Evolutionary conservation across 208 protist species (phyloP).

Genomic region (Sergeia podlipaevii): DNA sequence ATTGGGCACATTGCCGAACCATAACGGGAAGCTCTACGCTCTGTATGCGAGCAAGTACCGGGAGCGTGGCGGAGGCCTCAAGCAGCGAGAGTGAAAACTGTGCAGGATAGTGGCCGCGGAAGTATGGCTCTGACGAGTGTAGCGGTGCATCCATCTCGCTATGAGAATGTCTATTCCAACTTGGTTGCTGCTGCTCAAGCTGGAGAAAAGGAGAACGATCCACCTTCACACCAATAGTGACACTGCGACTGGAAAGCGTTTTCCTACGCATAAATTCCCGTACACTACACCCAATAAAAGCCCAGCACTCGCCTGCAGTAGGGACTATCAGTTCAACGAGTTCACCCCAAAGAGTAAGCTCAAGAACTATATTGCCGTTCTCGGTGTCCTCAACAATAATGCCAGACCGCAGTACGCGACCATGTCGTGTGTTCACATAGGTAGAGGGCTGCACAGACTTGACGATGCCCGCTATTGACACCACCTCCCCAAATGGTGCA

Average conservation of each 20-base stretch:
- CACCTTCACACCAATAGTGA: no score
- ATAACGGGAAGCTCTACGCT: conserved; percentile 17
- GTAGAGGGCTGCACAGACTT: conserved; percentile 6
- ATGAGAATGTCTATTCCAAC: no score
- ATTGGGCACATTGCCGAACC: conserved; percentile 11
- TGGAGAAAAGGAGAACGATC: no score
- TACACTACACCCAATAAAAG: conserved; percentile 43
- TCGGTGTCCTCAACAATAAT: conserved; percentile 21
- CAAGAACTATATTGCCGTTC: conserved; percentile 14
- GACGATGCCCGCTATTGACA: conserved; percentile 47
- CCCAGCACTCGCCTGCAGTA: conserved; percentile 43
- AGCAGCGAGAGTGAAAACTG: conserved; percentile 16
- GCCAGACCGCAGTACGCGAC: conserved; percentile 39
- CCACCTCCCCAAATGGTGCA: conserved; percentile 33
- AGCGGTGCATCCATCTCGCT: no score
- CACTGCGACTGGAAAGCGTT: conserved; percentile 33
- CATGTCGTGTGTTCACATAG: conserved; percentile 50
- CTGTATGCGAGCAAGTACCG: conserved; percentile 35
- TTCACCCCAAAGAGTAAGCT: conserved; percentile 76
- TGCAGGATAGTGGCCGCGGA: conserved; percentile 1
- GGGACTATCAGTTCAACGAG: conserved; percentile 22
- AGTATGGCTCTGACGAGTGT: conserved; percentile 12
- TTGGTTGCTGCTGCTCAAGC: no score
- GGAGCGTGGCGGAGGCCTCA: conserved; percentile 25
- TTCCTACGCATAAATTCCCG: conserved; percentile 52